These are phyloP conservation scores for Aspergillus sp. DNA, from an alignment of 2,329 filamentous ascomycete species.

Conservation along the genomic window DNA sequence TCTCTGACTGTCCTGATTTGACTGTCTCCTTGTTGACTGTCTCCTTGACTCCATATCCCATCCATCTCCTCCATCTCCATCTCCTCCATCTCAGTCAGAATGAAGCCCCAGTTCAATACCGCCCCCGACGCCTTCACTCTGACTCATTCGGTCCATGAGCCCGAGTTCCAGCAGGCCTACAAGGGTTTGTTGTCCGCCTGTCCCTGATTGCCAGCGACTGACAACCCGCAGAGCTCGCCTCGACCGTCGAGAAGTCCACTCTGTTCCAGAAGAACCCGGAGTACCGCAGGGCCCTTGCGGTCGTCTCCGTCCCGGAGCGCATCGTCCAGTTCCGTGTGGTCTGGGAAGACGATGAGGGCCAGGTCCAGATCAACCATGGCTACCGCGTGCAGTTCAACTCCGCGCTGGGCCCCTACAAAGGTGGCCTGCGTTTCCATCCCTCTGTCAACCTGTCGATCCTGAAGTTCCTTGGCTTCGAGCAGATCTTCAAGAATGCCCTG, in stretches of 20 bases:
- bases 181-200: slow-evolving; percentile 53
- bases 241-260: slow-evolving; percentile 84
- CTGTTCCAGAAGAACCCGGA: slow-evolving; percentile 92
- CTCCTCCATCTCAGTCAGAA: not conserved
- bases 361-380: slow-evolving; percentile 81
- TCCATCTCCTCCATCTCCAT: slow-evolving; percentile 2
- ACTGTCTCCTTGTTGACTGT: slow-evolving; percentile 6
- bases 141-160: slow-evolving; percentile 79
- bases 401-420: slow-evolving; percentile 95
- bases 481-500: slow-evolving; percentile 99
- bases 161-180: slow-evolving; percentile 98
- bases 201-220: slow-evolving; percentile 7
- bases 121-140: slow-evolving; percentile 40
- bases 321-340: slow-evolving; percentile 94
- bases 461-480: slow-evolving; percentile 98
- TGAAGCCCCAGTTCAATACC: slow-evolving; percentile 2
- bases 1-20: slow-evolving; percentile 9
- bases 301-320: slow-evolving; percentile 86
- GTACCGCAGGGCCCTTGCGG: slow-evolving; percentile 80
- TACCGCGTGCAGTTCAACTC: slow-evolving; percentile 99
- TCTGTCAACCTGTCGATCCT: slow-evolving; percentile 55
- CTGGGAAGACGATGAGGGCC: slow-evolving; percentile 90
- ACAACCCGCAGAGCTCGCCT: slow-evolving; percentile 65
- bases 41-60: slow-evolving; percentile 6
- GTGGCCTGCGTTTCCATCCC: slow-evolving; percentile 89